Evolutionary conservation across 441 rosid genomes (phyloP), one percentile per base, ranked within the genome.

Genomic region (Raphanus hybrid): DNA sequence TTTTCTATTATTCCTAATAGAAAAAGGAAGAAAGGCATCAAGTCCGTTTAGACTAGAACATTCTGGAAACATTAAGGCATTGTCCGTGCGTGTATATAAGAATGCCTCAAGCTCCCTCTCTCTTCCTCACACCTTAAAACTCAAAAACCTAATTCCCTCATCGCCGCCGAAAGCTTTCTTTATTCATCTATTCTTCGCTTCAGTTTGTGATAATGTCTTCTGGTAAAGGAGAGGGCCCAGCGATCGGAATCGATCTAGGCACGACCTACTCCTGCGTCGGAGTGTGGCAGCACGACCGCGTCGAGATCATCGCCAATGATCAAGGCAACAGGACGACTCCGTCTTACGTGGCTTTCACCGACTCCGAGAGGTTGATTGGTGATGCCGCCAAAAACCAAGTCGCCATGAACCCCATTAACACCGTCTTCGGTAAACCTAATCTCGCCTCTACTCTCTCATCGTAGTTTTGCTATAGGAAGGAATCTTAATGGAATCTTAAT

Each of bases 151-250:
- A 41, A 41, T 41, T 41, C 48, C 4, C 48, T 41, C 12, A 10
- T 41, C 48, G 48, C n/a, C 48, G 48, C 48, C 1, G n/a, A 41
- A 41, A 41, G 4, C 48, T 10, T 10, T 18, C 20, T 18, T 8
- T 41, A 3, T 6, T 6, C 39, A 34, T 34, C 2, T 1, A 34
- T 6, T 34, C 8, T 34, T 34, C 39, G 34, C 34, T 29, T 29
- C 5, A 5, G 4, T 39, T 6, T 8, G 11, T 41, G 48, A 41
- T 10, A 41, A 41, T 41, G 48, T 41, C 48, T 41, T 1, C 5
- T 3, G 85, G 86, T 70, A 83, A 86, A 75, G 89, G 89, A 77
- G 86, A 86, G 67, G 89, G 89, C 70, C 87, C 87, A 6, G 86
- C 87, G 20, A 86, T 86, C 63, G 89, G 87, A 2, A 86, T 86